Evolutionary conservation across 768 basidiomycete species (phyloP).

Genomic region (Hericium erinaceus): DNA sequence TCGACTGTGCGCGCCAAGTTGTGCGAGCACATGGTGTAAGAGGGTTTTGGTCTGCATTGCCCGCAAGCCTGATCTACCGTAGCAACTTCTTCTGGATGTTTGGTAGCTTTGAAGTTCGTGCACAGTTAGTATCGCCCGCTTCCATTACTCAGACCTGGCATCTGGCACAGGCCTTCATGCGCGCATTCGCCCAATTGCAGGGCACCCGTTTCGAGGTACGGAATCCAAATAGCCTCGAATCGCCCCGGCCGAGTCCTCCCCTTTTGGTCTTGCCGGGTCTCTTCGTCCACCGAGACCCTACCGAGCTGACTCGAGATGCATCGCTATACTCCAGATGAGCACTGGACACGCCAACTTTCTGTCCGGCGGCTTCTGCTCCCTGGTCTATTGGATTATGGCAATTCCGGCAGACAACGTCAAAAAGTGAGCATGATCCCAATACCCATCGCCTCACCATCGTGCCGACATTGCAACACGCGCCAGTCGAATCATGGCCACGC

Average conservation of each 20-base stretch:
- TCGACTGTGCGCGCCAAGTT: conserved; percentile 59
- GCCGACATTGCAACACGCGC: conserved; percentile 42
- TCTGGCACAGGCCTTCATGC: conserved; percentile 43
- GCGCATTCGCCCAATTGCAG: conserved; percentile 41
- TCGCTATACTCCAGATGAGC: conserved; percentile 35
- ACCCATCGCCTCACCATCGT: conserved; percentile 37
- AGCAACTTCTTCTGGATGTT: conserved; percentile 79
- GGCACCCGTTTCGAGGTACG: conserved; percentile 55
- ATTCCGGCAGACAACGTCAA: conserved; percentile 78
- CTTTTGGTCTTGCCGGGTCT: no score
- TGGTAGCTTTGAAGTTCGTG: conserved; percentile 49
- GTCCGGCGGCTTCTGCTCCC: conserved; percentile 53
- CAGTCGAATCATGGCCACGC: conserved; percentile 30
- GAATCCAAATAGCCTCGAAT: neutral
- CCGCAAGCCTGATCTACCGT: conserved; percentile 62
- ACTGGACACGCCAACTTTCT: conserved; percentile 54
- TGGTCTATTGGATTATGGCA: conserved; percentile 59
- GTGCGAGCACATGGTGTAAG: conserved; percentile 47
- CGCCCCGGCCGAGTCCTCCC: no score
- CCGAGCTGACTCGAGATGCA: conserved; percentile 1
- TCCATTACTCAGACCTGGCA: conserved; percentile 12
- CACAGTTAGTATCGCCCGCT: conserved; percentile 1
- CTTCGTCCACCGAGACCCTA: neutral
- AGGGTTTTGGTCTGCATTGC: conserved; percentile 72
- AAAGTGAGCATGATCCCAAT: conserved; percentile 40